phyloP scores from a whole-genome alignment of 345 rosid genomes.

The Cardamine chenopodiifolia region DNA sequence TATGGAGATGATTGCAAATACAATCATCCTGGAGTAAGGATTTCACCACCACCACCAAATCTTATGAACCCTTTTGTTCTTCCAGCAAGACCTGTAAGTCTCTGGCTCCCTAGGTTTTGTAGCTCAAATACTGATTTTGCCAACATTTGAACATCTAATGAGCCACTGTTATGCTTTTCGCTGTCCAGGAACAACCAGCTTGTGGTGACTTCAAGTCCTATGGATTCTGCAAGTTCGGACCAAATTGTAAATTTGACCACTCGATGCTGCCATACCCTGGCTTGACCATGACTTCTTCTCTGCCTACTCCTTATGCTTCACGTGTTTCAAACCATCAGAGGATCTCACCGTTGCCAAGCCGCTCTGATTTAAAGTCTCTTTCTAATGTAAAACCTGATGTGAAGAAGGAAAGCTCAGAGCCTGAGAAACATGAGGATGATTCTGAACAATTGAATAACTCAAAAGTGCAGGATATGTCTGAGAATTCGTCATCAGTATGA shows the following conservation, averaged over 20 bases:
- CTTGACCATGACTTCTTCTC: constrained; percentile 24
- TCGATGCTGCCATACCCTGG: constrained; percentile 55
- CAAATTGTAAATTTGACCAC: constrained; percentile 75
- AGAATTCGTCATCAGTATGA: constrained; percentile 29
- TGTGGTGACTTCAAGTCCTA: constrained; percentile 62
- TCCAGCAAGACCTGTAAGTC: constrained; percentile 76
- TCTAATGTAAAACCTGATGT: constrained; percentile 26
- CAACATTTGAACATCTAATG: not conserved
- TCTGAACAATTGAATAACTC: constrained; percentile 21
- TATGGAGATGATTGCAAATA: constrained; percentile 83
- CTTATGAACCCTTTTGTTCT: constrained; percentile 53
- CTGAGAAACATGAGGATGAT: constrained; percentile 4
- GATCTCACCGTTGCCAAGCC: constrained; percentile 28
- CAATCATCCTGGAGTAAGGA: constrained; percentile 69
- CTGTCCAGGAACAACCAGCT: constrained; percentile 65
- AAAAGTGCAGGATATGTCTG: constrained; percentile 11
- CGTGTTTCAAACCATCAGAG: constrained; percentile 27
- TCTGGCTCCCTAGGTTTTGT: constrained; percentile 9
- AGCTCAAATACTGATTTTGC: not conserved
- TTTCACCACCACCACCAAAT: constrained; percentile 46
- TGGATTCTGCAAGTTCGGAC: constrained; percentile 76
- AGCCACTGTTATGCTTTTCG: constrained; percentile 17
- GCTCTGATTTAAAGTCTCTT: constrained; percentile 22
- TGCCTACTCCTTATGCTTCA: constrained; percentile 21
- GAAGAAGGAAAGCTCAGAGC: constrained; percentile 27